Base-by-base conservation (phyloP, 2,329 filamentous ascomycete species). In the Thielaviopsis euricoi region DNA sequence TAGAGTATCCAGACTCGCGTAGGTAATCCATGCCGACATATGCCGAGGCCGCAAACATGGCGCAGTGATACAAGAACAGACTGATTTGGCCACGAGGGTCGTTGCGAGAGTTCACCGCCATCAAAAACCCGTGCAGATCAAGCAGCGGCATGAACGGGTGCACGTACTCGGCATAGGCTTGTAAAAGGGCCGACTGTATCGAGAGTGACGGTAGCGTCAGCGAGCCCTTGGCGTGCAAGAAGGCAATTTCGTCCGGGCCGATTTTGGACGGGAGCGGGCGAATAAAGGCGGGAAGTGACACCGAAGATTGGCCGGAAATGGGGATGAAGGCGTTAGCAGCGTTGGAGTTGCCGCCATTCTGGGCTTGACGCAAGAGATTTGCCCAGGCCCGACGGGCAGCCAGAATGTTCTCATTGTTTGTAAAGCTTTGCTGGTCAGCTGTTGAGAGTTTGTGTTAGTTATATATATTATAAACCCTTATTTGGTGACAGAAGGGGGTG, bases 101-200 rank as follows among this genome's bases (percentile, higher is more conserved):
- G 67, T 93, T 85, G 12, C 77, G 75, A 59, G 76, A 74, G 64
- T 83, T 80, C 62, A 89, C 76, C 51, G 79, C 76, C 54, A 73
- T 67, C 59, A 85, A 66, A 63, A 84, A 77, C 67, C 81, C 71
- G 68, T 81, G 70, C 66, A 84, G 66, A 73, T 87, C 89, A 62
- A 96, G 73, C 33, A 95, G 74, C 23, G 91, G 91, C 88, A 96
- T 95, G 68, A 88, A 96, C 0, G 90, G 89, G 68, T 96, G 86
- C 7, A 96, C 89, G 68, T 86, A 95, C 71, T 95, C 87, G 61
- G 91, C 78, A 65, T 93, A 96, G 46, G 83, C 83, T 64, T 84
- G 83, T 17, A 97, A 74, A 50, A 96, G 76, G 60, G 89, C 89
- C 67, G 87, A 88, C 65, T 91, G 86, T 40, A 96, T 74, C 4